Conservation (phyloP, 1,284 basidiomycete genomes). For the Marasmius sp. region DNA sequence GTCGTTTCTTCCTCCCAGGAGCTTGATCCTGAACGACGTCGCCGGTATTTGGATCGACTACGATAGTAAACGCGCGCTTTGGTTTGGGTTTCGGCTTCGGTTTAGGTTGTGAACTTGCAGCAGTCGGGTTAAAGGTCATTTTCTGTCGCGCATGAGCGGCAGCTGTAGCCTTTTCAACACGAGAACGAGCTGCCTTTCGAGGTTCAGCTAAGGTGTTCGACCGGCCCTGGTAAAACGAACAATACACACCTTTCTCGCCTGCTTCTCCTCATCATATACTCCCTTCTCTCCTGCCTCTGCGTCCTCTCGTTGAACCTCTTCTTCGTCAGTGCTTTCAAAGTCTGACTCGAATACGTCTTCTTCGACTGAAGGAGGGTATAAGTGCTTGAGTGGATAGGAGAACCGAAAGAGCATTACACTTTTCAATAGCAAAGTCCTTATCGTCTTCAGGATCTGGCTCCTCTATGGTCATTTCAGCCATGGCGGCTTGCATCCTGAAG, state of each 20-base stretch:
- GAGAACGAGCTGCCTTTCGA: slow-evolving; percentile 50
- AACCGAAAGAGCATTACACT: slow-evolving; percentile 25
- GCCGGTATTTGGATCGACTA: slow-evolving; percentile 57
- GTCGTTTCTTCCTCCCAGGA: slow-evolving; percentile 42
- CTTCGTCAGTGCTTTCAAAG: slow-evolving; percentile 81
- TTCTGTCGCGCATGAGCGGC: slow-evolving; percentile 63
- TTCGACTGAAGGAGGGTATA: slow-evolving; percentile 50
- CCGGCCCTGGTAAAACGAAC: neutral
- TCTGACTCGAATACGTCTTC: slow-evolving; percentile 79
- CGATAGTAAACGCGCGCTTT: slow-evolving; percentile 54
- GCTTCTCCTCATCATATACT: slow-evolving; percentile 61
- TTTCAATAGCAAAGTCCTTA: slow-evolving; percentile 63
- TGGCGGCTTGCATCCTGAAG: slow-evolving; percentile 67
- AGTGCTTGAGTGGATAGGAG: neutral
- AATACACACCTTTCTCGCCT: slow-evolving; percentile 49
- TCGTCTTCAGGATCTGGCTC: slow-evolving; percentile 69
- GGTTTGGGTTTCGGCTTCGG: slow-evolving; percentile 36
- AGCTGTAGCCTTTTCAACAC: slow-evolving; percentile 60
- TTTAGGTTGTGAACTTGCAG: slow-evolving; percentile 15
- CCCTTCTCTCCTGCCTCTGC: slow-evolving; percentile 55
- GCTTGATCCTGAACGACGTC: slow-evolving; percentile 35
- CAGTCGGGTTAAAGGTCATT: slow-evolving; percentile 61
- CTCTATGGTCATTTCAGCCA: slow-evolving; percentile 68
- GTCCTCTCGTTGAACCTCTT: slow-evolving; percentile 50
- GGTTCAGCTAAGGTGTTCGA: neutral